A percentile compares a stretch with the other conserved stretches of the same genome.
Evolutionary conservation across 2,329 filamentous ascomycete species (phyloP).

Genomic region (Penicillium sp.): DNA sequence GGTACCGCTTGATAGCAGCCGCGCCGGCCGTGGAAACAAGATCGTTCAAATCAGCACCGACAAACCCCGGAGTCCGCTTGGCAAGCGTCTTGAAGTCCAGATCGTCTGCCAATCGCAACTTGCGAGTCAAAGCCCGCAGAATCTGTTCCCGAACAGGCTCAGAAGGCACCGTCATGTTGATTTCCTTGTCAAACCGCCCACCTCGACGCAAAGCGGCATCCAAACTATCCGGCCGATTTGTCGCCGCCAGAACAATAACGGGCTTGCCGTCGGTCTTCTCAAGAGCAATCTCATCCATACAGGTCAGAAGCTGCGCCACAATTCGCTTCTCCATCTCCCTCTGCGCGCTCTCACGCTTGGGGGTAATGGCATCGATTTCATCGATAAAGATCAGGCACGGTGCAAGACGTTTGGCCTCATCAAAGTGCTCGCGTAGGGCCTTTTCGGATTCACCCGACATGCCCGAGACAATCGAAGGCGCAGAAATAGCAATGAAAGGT

Average conservation of each 20-base stretch:
- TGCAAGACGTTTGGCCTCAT: conserved; percentile 77
- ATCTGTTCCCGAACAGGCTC: conserved; percentile 72
- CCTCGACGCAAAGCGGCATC: conserved; percentile 70
- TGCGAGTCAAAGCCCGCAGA: conserved; percentile 63
- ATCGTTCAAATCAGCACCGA: conserved; percentile 80
- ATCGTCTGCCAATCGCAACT: conserved; percentile 58
- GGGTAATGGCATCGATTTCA: conserved; percentile 84
- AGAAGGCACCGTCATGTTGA: conserved; percentile 83
- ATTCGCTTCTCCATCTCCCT: conserved; percentile 87
- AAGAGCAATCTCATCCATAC: conserved; percentile 74
- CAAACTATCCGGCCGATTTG: conserved; percentile 78
- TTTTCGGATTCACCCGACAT: conserved; percentile 89
- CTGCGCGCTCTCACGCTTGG: conserved; percentile 74
- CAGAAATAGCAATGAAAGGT: conserved; percentile 75
- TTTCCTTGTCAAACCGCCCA: conserved; percentile 73
- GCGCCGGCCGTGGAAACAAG: conserved; percentile 60
- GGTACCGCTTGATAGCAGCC: conserved; percentile 57
- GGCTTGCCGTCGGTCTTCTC: conserved; percentile 68
- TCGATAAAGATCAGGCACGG: conserved; percentile 90
- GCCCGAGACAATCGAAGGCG: conserved; percentile 72
- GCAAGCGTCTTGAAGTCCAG: conserved; percentile 71
- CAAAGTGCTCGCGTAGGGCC: conserved; percentile 76
- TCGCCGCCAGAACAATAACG: conserved; percentile 85
- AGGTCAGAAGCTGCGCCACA: conserved; percentile 73
- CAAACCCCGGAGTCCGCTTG: conserved; percentile 83